Conservation (phyloP, 768 basidiomycete genomes). For the Mycena kentingensis region DNA sequence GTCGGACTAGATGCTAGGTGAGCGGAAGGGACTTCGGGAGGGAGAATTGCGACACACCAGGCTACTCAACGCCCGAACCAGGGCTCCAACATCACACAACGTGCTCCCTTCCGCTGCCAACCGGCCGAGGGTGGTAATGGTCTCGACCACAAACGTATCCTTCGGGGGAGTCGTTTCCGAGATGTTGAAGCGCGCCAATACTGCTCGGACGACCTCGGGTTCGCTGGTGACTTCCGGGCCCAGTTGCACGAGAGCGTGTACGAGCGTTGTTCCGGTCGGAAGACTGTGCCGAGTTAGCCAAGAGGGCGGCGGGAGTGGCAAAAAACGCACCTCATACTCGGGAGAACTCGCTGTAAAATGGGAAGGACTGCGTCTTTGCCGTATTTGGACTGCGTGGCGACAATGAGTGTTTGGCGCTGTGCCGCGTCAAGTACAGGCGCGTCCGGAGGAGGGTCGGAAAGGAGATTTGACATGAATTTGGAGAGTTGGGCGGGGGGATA, state of each 20-base stretch:
- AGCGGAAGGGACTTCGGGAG: slow-evolving; percentile 1
- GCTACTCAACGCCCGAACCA: slow-evolving; percentile 72
- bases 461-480: slow-evolving; percentile 79
- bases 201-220: slow-evolving; percentile 64
- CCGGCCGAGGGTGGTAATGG: slow-evolving; percentile 66
- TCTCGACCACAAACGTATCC: slow-evolving; percentile 70
- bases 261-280: slow-evolving; percentile 63
- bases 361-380: slow-evolving; percentile 75
- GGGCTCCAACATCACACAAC: slow-evolving; percentile 72
- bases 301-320: slow-evolving; percentile 15
- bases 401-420: slow-evolving; percentile 75
- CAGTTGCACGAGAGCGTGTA: slow-evolving; percentile 74
- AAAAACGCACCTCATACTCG: slow-evolving; percentile 64
- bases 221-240: slow-evolving; percentile 81
- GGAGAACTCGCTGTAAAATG: slow-evolving; percentile 72
- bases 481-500: slow-evolving; percentile 72
- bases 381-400: slow-evolving; percentile 77
- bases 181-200: slow-evolving; percentile 76
- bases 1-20: slow-evolving; percentile 50
- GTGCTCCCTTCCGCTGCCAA: slow-evolving; percentile 71
- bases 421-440: slow-evolving; percentile 68
- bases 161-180: slow-evolving; percentile 70
- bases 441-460: slow-evolving; percentile 71
- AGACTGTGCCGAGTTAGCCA: slow-evolving; percentile 48
- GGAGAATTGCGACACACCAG: slow-evolving; percentile 54